Percentiles rank a stretch among this genome's conserved stretches.
Evolutionary conservation across 208 protist genomes (phyloP).

Genomic region (Leptomonas seymouri): DNA sequence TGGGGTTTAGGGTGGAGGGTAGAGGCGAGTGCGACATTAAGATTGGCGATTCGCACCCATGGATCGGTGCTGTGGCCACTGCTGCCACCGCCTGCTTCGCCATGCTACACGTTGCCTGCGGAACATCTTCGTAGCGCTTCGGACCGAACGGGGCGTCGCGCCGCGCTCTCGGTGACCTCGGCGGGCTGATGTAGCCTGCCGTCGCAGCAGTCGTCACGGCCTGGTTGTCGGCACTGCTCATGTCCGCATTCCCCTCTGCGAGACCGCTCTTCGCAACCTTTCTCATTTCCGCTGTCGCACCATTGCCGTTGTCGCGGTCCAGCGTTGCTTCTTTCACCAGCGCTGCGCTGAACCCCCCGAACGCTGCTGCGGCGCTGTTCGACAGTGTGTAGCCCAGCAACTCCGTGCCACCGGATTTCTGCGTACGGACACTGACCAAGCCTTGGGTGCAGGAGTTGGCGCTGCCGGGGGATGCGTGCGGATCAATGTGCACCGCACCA

Average conservation of each 20-base stretch:
- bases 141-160: conserved; percentile 5
- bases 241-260: not conserved
- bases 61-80: not conserved
- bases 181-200: not conserved
- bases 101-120: not conserved
- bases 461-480: conserved; percentile 9
- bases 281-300: too few relatives aligned
- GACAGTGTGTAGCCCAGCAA: conserved; percentile 37
- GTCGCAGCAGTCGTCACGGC: not conserved
- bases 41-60: not conserved
- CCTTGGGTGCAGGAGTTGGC: conserved; percentile 20
- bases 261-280: not conserved
- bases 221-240: not conserved
- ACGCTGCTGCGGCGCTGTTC: conserved; percentile 29
- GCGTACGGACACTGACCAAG: conserved; percentile 29
- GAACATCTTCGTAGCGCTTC: conserved; percentile 3
- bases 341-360: conserved; percentile 38
- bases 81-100: not conserved
- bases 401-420: conserved; percentile 35
- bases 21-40: not conserved
- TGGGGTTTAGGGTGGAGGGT: conserved; percentile 7
- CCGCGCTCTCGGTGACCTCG: not conserved
- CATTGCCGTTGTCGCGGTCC: conserved; percentile 1
- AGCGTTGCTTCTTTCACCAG: conserved; percentile 31
- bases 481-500: not conserved